Conservation (phyloP, 1,139 yeast genomes). For the Zygosaccharomyces sapae region DNA sequence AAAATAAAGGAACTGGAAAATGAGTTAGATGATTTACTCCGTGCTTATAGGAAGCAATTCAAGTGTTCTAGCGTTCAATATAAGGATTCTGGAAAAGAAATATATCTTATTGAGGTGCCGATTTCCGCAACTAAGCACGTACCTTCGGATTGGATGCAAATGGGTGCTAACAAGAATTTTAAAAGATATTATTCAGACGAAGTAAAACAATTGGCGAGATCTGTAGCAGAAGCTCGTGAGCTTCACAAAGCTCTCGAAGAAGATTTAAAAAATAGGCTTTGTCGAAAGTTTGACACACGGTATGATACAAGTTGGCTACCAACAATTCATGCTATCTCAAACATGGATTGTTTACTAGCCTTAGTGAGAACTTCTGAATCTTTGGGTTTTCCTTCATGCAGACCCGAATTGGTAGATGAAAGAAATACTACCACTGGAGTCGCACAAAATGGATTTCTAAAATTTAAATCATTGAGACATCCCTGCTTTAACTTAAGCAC, state of each 20-base stretch:
- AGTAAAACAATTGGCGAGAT: conserved; percentile 65
- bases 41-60: conserved; percentile 59
- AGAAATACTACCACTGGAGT: conserved; percentile 38
- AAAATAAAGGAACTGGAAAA: conserved; percentile 57
- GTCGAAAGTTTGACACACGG: conserved; percentile 62
- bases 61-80: conserved; percentile 72
- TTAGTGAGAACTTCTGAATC: conserved; percentile 75
- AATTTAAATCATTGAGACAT: conserved; percentile 78
- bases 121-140: conserved; percentile 56
- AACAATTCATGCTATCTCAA: conserved; percentile 56
- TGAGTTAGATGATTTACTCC: conserved; percentile 50
- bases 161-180: conserved; percentile 89
- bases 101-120: conserved; percentile 85
- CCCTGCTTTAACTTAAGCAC: conserved; percentile 69
- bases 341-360: conserved; percentile 77
- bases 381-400: conserved; percentile 76
- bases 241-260: conserved; percentile 73
- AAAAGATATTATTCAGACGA: conserved; percentile 95
- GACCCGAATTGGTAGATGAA: conserved; percentile 68
- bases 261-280: conserved; percentile 64
- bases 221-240: conserved; percentile 83
- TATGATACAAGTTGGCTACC: conserved; percentile 52
- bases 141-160: conserved; percentile 87
- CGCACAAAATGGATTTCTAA: conserved; percentile 42
- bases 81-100: conserved; percentile 90